Evolutionary conservation across 257 asterid species (phyloP).

Genomic region (Lithospermum erythrorhizon): DNA sequence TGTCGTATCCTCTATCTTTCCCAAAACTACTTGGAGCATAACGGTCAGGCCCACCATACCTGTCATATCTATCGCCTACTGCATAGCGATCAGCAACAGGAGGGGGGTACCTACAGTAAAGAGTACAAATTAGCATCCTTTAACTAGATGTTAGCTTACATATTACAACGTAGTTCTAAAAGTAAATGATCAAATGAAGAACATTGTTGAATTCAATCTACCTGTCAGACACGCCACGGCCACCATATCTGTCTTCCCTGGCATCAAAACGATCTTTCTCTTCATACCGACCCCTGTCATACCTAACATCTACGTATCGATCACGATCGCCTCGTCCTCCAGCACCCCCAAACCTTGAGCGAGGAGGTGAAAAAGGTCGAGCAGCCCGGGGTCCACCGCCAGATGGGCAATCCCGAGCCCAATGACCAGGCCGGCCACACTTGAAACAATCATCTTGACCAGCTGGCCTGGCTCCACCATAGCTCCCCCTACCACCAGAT

Average conservation of each 20-base stretch:
- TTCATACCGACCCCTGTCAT: conserved; percentile 63
- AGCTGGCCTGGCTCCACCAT: conserved; percentile 52
- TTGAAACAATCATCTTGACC: conserved; percentile 96
- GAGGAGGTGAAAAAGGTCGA: conserved; percentile 71
- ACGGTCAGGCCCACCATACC: conserved; percentile 58
- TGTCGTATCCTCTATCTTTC: conserved; percentile 47
- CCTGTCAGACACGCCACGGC: conserved; percentile 27
- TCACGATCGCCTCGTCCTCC: conserved; percentile 69
- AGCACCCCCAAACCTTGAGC: conserved; percentile 52
- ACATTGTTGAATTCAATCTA: not conserved
- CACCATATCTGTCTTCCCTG: conserved; percentile 61
- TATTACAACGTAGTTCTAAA: too few relatives aligned
- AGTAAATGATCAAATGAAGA: not conserved
- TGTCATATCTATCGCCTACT: conserved; percentile 22
- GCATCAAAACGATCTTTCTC: conserved; percentile 71
- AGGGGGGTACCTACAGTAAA: conserved; percentile 49
- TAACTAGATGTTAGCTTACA: too few relatives aligned
- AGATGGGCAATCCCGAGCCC: conserved; percentile 96
- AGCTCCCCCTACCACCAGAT: conserved; percentile 54
- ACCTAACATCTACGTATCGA: conserved; percentile 61
- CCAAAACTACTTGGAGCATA: conserved; percentile 57
- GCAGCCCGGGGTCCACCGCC: conserved; percentile 64
- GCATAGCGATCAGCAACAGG: conserved; percentile 49
- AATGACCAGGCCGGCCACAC: conserved; percentile 96
- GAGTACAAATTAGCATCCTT: not conserved